Conservation (phyloP, 2,329 filamentous ascomycete genomes). For the Gyromitra esculenta region DNA sequence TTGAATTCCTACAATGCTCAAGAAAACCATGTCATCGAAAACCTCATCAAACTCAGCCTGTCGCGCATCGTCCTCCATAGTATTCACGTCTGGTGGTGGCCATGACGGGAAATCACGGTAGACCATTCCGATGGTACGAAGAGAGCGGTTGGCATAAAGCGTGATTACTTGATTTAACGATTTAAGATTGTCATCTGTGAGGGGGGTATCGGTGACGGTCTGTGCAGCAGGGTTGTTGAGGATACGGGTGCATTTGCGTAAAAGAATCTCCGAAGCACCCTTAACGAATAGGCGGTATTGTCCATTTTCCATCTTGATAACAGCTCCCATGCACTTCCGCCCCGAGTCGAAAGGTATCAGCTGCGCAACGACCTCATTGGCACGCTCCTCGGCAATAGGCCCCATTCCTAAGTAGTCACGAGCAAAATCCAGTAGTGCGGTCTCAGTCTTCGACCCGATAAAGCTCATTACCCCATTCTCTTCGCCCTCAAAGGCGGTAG, state of each 20-base stretch:
- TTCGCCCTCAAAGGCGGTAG: slow-evolving; percentile 79
- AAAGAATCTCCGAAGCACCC: slow-evolving; percentile 69
- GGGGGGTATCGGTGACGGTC: slow-evolving; percentile 38
- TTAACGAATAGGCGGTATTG: slow-evolving; percentile 67
- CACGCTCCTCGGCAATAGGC: slow-evolving; percentile 71
- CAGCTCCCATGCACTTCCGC: slow-evolving; percentile 74
- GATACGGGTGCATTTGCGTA: slow-evolving; percentile 65
- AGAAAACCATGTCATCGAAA: slow-evolving; percentile 66
- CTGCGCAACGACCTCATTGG: slow-evolving; percentile 69
- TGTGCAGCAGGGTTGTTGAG: slow-evolving; percentile 54
- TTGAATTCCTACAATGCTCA: slow-evolving; percentile 64
- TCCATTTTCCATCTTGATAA: slow-evolving; percentile 64
- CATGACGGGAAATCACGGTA: slow-evolving; percentile 86
- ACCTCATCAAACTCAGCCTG: slow-evolving; percentile 65
- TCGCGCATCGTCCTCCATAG: slow-evolving; percentile 63
- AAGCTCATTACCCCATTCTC: slow-evolving; percentile 73
- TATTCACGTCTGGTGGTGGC: slow-evolving; percentile 74
- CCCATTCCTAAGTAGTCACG: slow-evolving; percentile 74
- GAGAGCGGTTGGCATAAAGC: slow-evolving; percentile 78
- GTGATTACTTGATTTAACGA: slow-evolving; percentile 74
- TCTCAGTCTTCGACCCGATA: slow-evolving; percentile 81
- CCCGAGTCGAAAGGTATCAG: slow-evolving; percentile 79
- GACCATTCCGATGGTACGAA: slow-evolving; percentile 84
- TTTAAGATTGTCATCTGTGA: slow-evolving; percentile 53
- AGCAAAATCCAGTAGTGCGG: slow-evolving; percentile 76